Evolutionary conservation across 164 flowering plant species (phyloP), one percentile per base, ranked within the genome.

Genomic region (Echeveria elegans): DNA sequence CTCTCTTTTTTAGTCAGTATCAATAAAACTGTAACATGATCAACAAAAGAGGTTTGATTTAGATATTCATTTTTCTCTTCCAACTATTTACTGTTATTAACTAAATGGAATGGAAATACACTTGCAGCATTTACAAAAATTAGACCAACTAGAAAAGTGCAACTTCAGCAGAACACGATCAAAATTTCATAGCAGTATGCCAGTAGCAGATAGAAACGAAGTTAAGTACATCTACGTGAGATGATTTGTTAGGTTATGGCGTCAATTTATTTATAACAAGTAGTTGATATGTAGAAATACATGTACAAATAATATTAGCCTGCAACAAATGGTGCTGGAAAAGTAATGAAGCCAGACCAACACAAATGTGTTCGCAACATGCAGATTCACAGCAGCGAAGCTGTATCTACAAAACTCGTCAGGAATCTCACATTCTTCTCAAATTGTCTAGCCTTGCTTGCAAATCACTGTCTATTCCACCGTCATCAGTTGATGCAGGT

Each of bases 361-460:
- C 71, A 45, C 52, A 64, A 43, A 47, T 52, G 63, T 52, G 31
- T 28, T 53, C 28, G 53, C 60, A 15, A 15, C 63, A 26, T 36
- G 59, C 63, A 21, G 60, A 64, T 43, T 28, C 52, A 26, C 71
- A 48, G 12, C 71, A 48, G 12, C 18, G 53, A 66, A 64, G 60
- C 36, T 9, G 61, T 18, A 53, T 53, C 60, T 10, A 26, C 2
- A 10, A 18, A 24, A 52, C 12, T 28, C 30, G 11, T 24, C 31
- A 53, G 10, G 16, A 53, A 53, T 11, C 31, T 53, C 80, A 87
- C 96, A 89, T 86, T 75, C 68, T 87, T 66, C 92, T 83, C 53
- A 87, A 76, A 72, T 87, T 89, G 75, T 89, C 92, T 67, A 87
- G 79, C 74, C 92, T 85, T 32, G 91, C 90, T 77, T 89, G 90